A percentile compares a stretch with the other conserved stretches of the same genome.
phyloP scores from a whole-genome alignment of 2,329 filamentous ascomycete genomes.

The Hypoxylon sp. region DNA sequence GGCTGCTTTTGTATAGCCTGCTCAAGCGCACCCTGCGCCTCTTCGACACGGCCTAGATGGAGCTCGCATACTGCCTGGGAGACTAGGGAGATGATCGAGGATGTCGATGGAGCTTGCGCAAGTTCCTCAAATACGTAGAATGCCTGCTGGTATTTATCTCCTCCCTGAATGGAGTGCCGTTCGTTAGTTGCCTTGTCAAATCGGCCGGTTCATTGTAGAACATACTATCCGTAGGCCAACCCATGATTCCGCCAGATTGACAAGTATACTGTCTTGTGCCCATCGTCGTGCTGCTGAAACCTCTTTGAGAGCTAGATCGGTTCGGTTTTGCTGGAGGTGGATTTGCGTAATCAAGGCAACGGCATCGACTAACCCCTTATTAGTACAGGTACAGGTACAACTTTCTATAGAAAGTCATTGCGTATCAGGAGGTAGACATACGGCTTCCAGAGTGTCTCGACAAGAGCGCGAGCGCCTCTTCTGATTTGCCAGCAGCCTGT shows the following conservation, averaged over 20 bases:
- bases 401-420: not conserved
- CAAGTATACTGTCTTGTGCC: constrained; percentile 93
- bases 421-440: constrained; percentile 61
- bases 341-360: constrained; percentile 93
- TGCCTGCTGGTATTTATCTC: constrained; percentile 94
- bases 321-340: constrained; percentile 89
- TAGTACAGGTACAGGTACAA: constrained; percentile 24
- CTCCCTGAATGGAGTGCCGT: constrained; percentile 70
- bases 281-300: constrained; percentile 87
- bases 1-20: constrained; percentile 82
- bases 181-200: constrained; percentile 19
- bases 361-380: constrained; percentile 70
- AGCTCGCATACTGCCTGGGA: constrained; percentile 92
- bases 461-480: constrained; percentile 85
- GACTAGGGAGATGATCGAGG: constrained; percentile 80
- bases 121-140: constrained; percentile 99
- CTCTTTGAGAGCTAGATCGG: constrained; percentile 91
- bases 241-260: constrained; percentile 97
- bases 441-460: constrained; percentile 87
- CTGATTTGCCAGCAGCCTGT: constrained; percentile 82
- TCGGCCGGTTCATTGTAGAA: constrained; percentile 32
- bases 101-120: constrained; percentile 85
- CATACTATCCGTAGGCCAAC: constrained; percentile 86
- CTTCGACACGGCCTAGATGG: constrained; percentile 88
- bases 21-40: constrained; percentile 88